Conservation (phyloP, 2,329 filamentous ascomycete genomes). For the Pyricularia pennisetigena region DNA sequence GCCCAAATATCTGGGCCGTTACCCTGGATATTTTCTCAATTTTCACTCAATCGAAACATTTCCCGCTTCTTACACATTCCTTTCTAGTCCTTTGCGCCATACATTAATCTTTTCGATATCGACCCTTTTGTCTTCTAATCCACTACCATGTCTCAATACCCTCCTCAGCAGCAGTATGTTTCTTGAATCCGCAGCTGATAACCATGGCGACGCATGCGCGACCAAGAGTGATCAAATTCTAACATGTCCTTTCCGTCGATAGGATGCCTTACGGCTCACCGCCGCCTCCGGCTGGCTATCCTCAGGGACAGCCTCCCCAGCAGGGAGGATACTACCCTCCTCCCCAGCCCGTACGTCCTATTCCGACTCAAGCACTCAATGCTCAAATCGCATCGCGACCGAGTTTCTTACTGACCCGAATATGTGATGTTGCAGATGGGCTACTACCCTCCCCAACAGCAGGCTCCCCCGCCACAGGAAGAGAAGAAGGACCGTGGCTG, state of each 20-base stretch:
- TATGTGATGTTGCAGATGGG: neutral
- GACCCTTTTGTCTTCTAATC: neutral
- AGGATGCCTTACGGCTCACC: slow-evolving; percentile 3
- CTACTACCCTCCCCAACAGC: slow-evolving; percentile 13
- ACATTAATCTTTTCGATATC: neutral
- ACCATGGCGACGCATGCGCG: neutral
- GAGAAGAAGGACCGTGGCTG: slow-evolving; percentile 30
- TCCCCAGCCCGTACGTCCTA: slow-evolving; percentile 2
- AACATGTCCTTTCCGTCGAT: neutral
- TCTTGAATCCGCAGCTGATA: neutral
- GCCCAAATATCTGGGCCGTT: neutral
- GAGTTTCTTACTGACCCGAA: neutral
- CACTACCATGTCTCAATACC: slow-evolving; percentile 3
- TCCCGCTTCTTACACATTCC: neutral
- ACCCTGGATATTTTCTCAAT: neutral
- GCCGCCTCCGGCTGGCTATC: neutral
- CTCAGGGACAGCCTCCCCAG: neutral
- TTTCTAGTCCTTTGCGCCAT: neutral
- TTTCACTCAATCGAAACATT: neutral
- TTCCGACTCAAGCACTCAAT: neutral
- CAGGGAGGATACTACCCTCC: slow-evolving; percentile 2
- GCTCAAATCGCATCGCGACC: neutral
- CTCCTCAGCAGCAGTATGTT: slow-evolving; percentile 2
- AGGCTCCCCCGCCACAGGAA: slow-evolving; percentile 18
- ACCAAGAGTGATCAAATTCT: neutral